Percentiles rank a stretch among this genome's conserved stretches.
phyloP scores from a whole-genome alignment of 768 basidiomycete species.

The Mycena galericulata region DNA sequence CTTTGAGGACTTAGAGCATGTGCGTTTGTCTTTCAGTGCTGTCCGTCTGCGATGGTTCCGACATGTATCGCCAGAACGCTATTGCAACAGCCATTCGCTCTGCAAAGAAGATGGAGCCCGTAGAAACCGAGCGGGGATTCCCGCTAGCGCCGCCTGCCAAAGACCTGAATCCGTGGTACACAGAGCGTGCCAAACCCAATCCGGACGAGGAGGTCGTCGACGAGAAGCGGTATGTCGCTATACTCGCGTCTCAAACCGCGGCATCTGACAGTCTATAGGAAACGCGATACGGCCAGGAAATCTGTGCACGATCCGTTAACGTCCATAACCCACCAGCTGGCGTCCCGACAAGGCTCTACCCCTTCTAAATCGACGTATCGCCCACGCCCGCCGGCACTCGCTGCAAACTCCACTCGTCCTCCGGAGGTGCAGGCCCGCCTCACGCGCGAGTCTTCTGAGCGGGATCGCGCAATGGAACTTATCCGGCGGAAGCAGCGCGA shows the following conservation, averaged over 20 bases:
- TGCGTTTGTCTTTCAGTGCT: slow-evolving; percentile 41
- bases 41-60: background rate
- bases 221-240: slow-evolving; percentile 50
- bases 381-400: slow-evolving; percentile 31
- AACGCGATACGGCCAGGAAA: slow-evolving; percentile 73
- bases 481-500: slow-evolving; percentile 76
- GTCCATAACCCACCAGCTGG: slow-evolving; percentile 75
- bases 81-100: slow-evolving; percentile 60
- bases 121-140: slow-evolving; percentile 77
- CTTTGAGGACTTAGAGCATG: slow-evolving; percentile 86
- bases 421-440: slow-evolving; percentile 69
- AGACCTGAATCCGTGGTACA: slow-evolving; percentile 89
- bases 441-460: slow-evolving; percentile 79
- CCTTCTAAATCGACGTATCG: slow-evolving; percentile 42
- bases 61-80: slow-evolving; percentile 51
- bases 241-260: background rate
- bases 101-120: slow-evolving; percentile 59
- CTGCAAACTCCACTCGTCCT: slow-evolving; percentile 42
- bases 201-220: slow-evolving; percentile 47
- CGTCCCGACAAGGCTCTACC: slow-evolving; percentile 48
- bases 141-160: slow-evolving; percentile 80
- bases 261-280: slow-evolving; percentile 50
- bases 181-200: slow-evolving; percentile 44
- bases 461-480: slow-evolving; percentile 79
- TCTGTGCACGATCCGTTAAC: slow-evolving; percentile 78